Conservation (phyloP, 192 early-diverging fungal species). For the Entrophospora sp. region DNA sequence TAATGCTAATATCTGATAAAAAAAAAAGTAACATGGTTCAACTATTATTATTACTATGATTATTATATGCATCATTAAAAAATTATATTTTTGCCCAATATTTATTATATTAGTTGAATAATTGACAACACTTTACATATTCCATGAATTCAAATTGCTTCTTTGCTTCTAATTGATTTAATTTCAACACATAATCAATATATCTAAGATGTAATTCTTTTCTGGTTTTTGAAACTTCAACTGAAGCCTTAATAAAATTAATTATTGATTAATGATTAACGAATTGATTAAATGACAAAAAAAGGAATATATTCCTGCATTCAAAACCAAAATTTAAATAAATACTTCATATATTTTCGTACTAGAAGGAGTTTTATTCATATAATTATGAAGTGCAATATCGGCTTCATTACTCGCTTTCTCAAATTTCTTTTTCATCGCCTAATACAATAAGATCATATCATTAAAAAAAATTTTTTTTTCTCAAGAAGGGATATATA, state of each 20-base stretch:
- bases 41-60: too few species aligned
- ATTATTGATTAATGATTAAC: not conserved
- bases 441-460: slow-evolving; percentile 25
- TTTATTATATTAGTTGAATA: not conserved
- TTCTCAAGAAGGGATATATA: too few species aligned
- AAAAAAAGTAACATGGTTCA: too few species aligned
- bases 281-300: not conserved
- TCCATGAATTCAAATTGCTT: slow-evolving; percentile 69
- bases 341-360: slow-evolving; percentile 46
- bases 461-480: not conserved
- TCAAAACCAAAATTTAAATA: slow-evolving; percentile 21
- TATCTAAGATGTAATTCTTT: slow-evolving; percentile 52
- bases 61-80: too few species aligned
- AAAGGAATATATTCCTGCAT: slow-evolving; percentile 27
- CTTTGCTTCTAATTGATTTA: slow-evolving; percentile 66
- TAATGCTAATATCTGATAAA: slow-evolving; percentile 64
- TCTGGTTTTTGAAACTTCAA: slow-evolving; percentile 53
- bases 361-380: slow-evolving; percentile 53
- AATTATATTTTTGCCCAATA: too few species aligned
- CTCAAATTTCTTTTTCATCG: slow-evolving; percentile 51
- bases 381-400: slow-evolving; percentile 46
- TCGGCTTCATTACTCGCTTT: slow-evolving; percentile 54
- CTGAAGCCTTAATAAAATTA: slow-evolving; percentile 29
- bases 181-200: slow-evolving; percentile 55
- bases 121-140: slow-evolving; percentile 35